A percentile compares a stretch with the other conserved stretches of the same genome.
phyloP scores from a whole-genome alignment of 768 basidiomycete genomes.

The Arthromyces matolae region DNA sequence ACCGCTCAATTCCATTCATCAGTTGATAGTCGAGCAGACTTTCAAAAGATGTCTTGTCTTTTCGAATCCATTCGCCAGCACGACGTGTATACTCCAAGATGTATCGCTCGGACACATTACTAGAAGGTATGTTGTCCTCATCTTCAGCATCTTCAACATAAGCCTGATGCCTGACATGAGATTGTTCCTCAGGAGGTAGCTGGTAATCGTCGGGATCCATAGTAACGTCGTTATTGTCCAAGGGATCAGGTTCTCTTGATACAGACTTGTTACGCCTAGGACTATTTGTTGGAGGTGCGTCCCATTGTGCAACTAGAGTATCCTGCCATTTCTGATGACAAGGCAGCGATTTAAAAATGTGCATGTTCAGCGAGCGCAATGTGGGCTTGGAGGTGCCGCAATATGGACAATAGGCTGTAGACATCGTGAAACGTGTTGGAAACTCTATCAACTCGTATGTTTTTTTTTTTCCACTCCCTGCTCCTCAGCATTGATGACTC shows the following conservation, averaged over 20 bases:
- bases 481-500: too few species aligned
- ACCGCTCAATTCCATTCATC: background rate
- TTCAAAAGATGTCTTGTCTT: background rate
- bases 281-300: too few species aligned
- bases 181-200: background rate
- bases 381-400: constrained; percentile 3
- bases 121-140: background rate
- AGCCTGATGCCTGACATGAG: background rate
- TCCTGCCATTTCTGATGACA: constrained; percentile 5
- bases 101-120: background rate
- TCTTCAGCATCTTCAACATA: background rate
- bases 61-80: background rate
- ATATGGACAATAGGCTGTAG: background rate
- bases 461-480: too few species aligned
- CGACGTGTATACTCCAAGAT: background rate
- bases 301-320: background rate
- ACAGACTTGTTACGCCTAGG: too few species aligned
- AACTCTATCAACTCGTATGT: background rate
- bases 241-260: too few species aligned
- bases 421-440: background rate
- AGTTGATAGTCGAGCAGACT: background rate
- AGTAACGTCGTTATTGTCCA: too few species aligned
- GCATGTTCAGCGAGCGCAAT: background rate
- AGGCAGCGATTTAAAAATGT: background rate
- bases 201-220: background rate